Percentiles rank a stretch among this genome's conserved stretches.
phyloP scores from a whole-genome alignment of 805 yeast genomes.

The Alloascoidea hylecoeti region DNA sequence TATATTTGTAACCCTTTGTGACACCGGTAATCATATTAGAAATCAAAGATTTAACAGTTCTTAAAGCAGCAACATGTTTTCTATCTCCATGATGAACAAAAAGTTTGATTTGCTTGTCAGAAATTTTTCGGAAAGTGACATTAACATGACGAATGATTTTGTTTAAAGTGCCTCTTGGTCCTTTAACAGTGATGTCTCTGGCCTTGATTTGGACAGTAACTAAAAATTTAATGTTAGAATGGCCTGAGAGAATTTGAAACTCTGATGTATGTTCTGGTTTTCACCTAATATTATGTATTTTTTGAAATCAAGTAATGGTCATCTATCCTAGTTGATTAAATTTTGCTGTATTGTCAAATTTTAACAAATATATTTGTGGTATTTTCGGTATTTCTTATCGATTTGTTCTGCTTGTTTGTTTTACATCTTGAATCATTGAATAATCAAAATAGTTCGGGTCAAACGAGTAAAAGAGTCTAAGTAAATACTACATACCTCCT shows the following conservation, averaged over 20 bases:
- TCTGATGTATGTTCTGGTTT: too few species aligned
- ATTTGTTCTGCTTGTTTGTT: too few species aligned
- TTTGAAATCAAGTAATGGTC: too few species aligned
- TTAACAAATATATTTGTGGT: too few species aligned
- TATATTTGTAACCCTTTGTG: conserved; percentile 97
- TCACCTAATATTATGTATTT: too few species aligned
- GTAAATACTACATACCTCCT: conserved; percentile 30
- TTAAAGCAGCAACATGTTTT: conserved; percentile 98
- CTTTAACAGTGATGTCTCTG: conserved; percentile 79
- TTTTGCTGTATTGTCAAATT: too few species aligned
- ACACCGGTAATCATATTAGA: conserved; percentile 96
- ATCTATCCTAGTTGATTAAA: too few species aligned
- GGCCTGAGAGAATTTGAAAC: too few species aligned
- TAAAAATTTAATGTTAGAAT: conserved; percentile 7
- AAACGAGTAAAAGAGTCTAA: too few species aligned
- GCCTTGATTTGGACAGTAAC: conserved; percentile 86
- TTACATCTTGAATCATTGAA: too few species aligned
- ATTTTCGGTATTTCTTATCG: too few species aligned
- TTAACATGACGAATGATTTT: conserved; percentile 91
- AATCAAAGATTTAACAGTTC: conserved; percentile 95
- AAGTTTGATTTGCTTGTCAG: conserved; percentile 64
- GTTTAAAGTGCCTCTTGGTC: conserved; percentile 93
- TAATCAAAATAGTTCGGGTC: too few species aligned
- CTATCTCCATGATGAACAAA: conserved; percentile 98
- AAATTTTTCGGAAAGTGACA: conserved; percentile 75